Conservation (phyloP, 352 stramenopile species). For the Phytophthora boehmeriae region DNA sequence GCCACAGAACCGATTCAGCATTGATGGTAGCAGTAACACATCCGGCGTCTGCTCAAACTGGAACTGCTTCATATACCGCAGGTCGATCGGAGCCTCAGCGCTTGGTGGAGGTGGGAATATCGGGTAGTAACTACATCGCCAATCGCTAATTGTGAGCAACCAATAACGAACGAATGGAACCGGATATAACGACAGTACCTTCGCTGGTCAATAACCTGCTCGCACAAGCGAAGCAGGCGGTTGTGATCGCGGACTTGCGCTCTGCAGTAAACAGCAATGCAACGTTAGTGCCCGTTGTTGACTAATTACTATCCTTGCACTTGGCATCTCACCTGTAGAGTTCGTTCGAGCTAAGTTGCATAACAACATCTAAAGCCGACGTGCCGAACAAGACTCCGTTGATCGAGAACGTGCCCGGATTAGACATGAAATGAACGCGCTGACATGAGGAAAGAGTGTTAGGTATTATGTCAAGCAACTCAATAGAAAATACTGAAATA, state of each 20-base stretch:
- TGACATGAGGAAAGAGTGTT: conserved; percentile 24
- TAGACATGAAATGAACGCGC: conserved; percentile 95
- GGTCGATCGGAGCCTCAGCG: conserved; percentile 88
- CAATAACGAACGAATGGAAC: neutral
- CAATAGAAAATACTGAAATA: too few relatives aligned
- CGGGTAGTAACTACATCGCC: conserved; percentile 63
- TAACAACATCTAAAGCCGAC: conserved; percentile 92
- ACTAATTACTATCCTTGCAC: neutral
- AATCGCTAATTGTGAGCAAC: conserved; percentile 5
- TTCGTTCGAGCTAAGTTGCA: conserved; percentile 86
- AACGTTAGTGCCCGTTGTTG: neutral
- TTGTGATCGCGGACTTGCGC: conserved; percentile 65
- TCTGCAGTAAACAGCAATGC: conserved; percentile 19
- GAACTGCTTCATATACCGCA: conserved; percentile 92
- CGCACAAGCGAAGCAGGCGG: conserved; percentile 72
- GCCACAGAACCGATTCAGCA: conserved; percentile 90
- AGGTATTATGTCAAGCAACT: neutral
- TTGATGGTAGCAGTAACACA: conserved; percentile 95
- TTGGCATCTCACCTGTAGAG: conserved; percentile 51
- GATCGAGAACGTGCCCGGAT: conserved; percentile 95
- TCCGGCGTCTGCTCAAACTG: conserved; percentile 93
- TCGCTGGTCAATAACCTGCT: conserved; percentile 83
- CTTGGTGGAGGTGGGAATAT: conserved; percentile 74
- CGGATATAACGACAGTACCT: conserved; percentile 42
- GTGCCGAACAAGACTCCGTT: conserved; percentile 95